Evolutionary conservation across 805 yeast species (phyloP).

Genomic region (Yarrowia hollandica): DNA sequence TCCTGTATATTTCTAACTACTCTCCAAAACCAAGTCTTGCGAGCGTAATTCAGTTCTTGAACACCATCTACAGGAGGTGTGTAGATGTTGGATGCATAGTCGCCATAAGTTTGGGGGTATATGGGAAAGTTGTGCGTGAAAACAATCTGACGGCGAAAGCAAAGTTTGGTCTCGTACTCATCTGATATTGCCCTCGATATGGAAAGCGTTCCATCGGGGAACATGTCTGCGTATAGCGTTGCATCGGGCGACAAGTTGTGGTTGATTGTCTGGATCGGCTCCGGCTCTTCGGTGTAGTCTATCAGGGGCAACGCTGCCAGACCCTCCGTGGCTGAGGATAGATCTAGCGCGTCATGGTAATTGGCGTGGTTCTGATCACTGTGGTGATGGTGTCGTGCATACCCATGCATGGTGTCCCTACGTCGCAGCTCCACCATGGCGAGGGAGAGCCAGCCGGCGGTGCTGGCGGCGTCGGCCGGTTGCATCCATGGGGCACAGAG

Average conservation of each 20-base stretch:
- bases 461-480: neutral
- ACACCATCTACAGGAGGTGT: slow-evolving; percentile 1
- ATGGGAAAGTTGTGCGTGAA: slow-evolving; percentile 21
- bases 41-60: slow-evolving; percentile 19
- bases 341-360: neutral
- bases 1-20: slow-evolving; percentile 1
- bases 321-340: neutral
- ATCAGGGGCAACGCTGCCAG: neutral
- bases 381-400: slow-evolving; percentile 23
- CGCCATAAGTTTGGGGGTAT: slow-evolving; percentile 15
- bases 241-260: neutral
- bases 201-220: slow-evolving; percentile 9
- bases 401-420: slow-evolving; percentile 2
- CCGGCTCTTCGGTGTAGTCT: slow-evolving; percentile 4
- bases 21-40: slow-evolving; percentile 14
- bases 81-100: slow-evolving; percentile 1
- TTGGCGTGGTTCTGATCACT: neutral
- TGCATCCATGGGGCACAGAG: slow-evolving; percentile 19
- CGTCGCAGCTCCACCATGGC: slow-evolving; percentile 20
- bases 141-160: slow-evolving; percentile 7
- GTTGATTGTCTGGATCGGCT: slow-evolving; percentile 6
- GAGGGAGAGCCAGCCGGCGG: neutral
- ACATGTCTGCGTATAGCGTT: neutral
- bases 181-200: slow-evolving; percentile 10
- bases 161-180: slow-evolving; percentile 13